Conservation (phyloP, 2,329 filamentous ascomycete genomes). For the Eutypella sp. region DNA sequence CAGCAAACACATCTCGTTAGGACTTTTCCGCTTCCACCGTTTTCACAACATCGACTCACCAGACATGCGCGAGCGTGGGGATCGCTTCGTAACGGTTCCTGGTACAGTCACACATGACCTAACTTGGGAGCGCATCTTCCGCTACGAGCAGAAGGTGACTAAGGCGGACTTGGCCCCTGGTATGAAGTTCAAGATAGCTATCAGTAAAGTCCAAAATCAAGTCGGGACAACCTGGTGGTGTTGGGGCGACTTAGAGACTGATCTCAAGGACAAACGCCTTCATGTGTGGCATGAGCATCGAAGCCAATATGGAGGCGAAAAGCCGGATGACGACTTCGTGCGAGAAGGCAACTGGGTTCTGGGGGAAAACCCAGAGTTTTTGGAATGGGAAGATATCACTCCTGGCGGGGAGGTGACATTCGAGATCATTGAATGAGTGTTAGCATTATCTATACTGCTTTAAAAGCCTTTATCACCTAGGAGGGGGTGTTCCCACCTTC, state of each 20-base stretch:
- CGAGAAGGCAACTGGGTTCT: constrained; percentile 8
- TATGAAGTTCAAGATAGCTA: constrained; percentile 4
- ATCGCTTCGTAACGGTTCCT: constrained; percentile 9
- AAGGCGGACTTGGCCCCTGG: constrained; percentile 6
- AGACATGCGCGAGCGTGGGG: constrained; percentile 8
- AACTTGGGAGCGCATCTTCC: constrained; percentile 11
- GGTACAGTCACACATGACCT: constrained; percentile 6
- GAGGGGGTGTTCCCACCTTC: too few species aligned
- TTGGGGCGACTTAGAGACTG: constrained; percentile 10
- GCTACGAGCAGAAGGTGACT: constrained; percentile 4
- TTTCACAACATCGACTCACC: neutral
- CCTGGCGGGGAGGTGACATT: constrained; percentile 3
- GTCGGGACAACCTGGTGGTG: constrained; percentile 11
- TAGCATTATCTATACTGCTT: neutral
- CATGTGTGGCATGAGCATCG: constrained; percentile 5
- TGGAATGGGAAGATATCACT: constrained; percentile 7
- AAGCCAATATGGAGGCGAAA: neutral
- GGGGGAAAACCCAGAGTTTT: constrained; percentile 6
- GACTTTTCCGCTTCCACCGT: constrained; percentile 2
- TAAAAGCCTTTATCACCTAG: too few species aligned
- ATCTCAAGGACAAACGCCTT: constrained; percentile 7
- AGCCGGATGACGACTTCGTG: constrained; percentile 5
- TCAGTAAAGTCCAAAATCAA: constrained; percentile 2
- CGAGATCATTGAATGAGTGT: neutral
- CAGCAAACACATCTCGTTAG: constrained; percentile 3